Evolutionary conservation across 208 protist species (phyloP).

Genomic region (Crithidia expoeki): DNA sequence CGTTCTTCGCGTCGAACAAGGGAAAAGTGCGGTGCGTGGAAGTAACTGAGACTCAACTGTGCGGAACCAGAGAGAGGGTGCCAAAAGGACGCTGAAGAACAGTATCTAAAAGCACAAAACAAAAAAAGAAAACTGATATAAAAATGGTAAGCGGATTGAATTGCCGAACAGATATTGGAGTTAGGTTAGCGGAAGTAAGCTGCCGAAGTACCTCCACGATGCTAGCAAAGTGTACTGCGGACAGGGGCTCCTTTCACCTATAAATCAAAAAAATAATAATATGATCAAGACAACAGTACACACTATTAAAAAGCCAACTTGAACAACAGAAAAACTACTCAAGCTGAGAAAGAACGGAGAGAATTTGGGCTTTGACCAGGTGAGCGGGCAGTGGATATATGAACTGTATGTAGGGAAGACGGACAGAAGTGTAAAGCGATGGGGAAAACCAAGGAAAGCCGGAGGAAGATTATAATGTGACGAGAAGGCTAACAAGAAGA

Average conservation of each 20-base stretch:
- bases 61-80: not conserved
- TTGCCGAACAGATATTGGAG: not conserved
- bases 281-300: slow-evolving; percentile 1
- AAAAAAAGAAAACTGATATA: not conserved
- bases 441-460: not conserved
- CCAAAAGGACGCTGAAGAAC: not conserved
- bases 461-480: not conserved
- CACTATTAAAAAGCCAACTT: not conserved
- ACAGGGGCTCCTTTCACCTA: not conserved
- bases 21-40: not conserved
- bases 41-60: not conserved
- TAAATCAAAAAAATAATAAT: not conserved
- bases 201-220: not conserved
- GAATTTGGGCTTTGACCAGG: not conserved
- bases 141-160: not conserved
- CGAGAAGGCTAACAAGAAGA: not conserved
- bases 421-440: not conserved
- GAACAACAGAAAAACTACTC: slow-evolving; percentile 3
- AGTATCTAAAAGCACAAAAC: not conserved
- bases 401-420: not conserved
- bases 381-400: not conserved
- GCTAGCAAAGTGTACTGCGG: not conserved
- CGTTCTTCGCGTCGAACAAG: not conserved
- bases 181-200: not conserved
- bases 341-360: not conserved